These are phyloP conservation scores for Fraxinus anomala DNA, from an alignment of 257 asterid genomes.

Conservation along the genomic window DNA sequence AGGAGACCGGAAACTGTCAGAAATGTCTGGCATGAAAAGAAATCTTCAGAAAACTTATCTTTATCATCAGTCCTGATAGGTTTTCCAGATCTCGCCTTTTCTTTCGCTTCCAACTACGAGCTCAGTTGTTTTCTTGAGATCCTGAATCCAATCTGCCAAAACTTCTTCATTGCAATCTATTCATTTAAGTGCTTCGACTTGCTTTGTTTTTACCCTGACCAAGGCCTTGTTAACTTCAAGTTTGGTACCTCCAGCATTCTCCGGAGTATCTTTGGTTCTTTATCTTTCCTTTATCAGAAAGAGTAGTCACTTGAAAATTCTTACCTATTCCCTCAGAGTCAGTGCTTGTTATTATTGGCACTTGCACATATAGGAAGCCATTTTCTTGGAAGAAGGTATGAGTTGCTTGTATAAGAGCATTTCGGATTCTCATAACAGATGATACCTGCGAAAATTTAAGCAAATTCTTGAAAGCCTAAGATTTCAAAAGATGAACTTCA, in stretches of 20 bases:
- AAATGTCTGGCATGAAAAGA: conserved; percentile 52
- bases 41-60: conserved; percentile 50
- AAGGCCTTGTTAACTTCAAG: conserved; percentile 53
- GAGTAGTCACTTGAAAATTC: conserved; percentile 61
- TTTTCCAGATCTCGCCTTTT: conserved; percentile 36
- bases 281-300: conserved; percentile 30
- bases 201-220: conserved; percentile 55
- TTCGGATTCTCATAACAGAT: conserved; percentile 67
- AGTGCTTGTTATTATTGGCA: conserved; percentile 72
- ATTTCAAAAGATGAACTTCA: background rate
- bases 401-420: conserved; percentile 58
- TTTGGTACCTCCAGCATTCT: conserved; percentile 33
- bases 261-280: conserved; percentile 29
- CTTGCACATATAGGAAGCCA: conserved; percentile 71
- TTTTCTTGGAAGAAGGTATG: conserved; percentile 57
- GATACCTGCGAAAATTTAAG: conserved; percentile 59
- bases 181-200: conserved; percentile 69
- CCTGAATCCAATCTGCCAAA: conserved; percentile 59
- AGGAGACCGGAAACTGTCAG: conserved; percentile 67
- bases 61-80: conserved; percentile 14
- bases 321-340: conserved; percentile 54
- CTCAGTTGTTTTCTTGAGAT: conserved; percentile 61
- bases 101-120: conserved; percentile 59
- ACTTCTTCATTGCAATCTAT: conserved; percentile 80
- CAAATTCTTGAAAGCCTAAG: background rate